Evolutionary conservation across 1,284 basidiomycete genomes (phyloP).

Genomic region (Ustilago loliicola): DNA sequence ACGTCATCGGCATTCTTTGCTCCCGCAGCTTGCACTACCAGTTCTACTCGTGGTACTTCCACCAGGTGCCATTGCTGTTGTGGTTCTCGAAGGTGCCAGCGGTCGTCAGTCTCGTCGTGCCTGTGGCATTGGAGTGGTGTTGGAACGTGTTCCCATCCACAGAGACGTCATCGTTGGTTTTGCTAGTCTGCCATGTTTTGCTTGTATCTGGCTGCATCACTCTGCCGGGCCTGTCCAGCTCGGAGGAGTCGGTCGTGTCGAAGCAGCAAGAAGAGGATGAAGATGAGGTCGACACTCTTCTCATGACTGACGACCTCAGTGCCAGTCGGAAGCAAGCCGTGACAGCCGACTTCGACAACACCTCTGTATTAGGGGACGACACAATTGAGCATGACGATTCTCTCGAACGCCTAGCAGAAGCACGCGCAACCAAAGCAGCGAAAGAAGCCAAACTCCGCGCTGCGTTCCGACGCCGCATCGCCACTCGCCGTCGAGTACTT

Average conservation of each 20-base stretch:
- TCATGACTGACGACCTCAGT: conserved; percentile 11
- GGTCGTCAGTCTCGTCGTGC: conserved; percentile 33
- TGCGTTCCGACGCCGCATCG: conserved; percentile 44
- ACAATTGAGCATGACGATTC: conserved; percentile 15
- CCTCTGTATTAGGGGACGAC: not conserved
- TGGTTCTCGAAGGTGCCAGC: conserved; percentile 73
- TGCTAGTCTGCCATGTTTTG: conserved; percentile 46
- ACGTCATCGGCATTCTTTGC: conserved; percentile 90
- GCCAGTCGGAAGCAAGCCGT: conserved; percentile 1
- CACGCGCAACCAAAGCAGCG: conserved; percentile 20
- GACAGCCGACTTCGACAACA: not conserved
- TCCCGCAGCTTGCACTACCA: conserved; percentile 98
- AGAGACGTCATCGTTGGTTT: conserved; percentile 40
- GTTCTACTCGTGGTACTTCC: conserved; percentile 98
- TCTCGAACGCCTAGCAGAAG: conserved; percentile 16
- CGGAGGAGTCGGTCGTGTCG: not conserved
- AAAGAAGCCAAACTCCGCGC: conserved; percentile 32
- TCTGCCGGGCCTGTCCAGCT: conserved; percentile 9
- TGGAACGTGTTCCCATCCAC: conserved; percentile 66
- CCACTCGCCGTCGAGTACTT: conserved; percentile 30
- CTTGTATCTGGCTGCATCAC: conserved; percentile 48
- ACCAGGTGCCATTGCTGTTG: conserved; percentile 87
- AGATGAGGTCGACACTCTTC: conserved; percentile 37
- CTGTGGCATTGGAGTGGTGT: conserved; percentile 46
- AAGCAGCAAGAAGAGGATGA: conserved; percentile 7